phyloP scores from a whole-genome alignment of 257 asterid genomes.

The Plantago elongata region DNA sequence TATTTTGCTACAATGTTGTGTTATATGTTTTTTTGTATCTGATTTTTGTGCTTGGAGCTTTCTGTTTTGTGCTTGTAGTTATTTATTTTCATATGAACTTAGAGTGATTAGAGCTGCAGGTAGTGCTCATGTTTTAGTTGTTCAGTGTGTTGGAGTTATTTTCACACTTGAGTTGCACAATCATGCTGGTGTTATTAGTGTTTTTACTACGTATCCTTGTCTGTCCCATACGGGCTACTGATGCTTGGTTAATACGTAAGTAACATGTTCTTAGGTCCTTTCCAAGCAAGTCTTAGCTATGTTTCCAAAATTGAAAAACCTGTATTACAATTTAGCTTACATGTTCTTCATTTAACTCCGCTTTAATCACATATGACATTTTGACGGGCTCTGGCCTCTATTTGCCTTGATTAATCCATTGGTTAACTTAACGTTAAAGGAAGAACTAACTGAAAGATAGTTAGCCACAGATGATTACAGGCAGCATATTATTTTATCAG shows the following conservation, averaged over 20 bases:
- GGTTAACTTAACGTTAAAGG: slow-evolving; percentile 10
- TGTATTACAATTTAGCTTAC: slow-evolving; percentile 13
- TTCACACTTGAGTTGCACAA: background rate
- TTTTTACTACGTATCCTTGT: slow-evolving; percentile 1
- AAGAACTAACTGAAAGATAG: slow-evolving; percentile 6
- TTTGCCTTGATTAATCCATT: background rate
- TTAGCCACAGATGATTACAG: background rate
- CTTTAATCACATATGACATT: slow-evolving; percentile 2
- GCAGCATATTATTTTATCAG: background rate
- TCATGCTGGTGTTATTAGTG: slow-evolving; percentile 12
- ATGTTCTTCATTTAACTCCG: slow-evolving; percentile 4
- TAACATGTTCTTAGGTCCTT: background rate
- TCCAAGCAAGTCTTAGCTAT: background rate
- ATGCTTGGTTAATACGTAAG: slow-evolving; percentile 4
- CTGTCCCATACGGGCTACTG: background rate
- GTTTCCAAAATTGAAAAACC: background rate
- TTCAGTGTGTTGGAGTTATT: no score
- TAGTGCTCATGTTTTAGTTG: no score
- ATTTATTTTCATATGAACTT: no score
- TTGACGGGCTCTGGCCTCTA: background rate
- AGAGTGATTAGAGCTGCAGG: no score
- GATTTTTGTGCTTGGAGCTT: no score
- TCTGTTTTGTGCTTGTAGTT: no score
- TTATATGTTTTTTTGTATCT: no score
- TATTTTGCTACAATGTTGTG: no score